These are phyloP conservation scores for Calonectria pteridis DNA, from an alignment of 2,329 filamentous ascomycete genomes.

Conservation along the genomic window DNA sequence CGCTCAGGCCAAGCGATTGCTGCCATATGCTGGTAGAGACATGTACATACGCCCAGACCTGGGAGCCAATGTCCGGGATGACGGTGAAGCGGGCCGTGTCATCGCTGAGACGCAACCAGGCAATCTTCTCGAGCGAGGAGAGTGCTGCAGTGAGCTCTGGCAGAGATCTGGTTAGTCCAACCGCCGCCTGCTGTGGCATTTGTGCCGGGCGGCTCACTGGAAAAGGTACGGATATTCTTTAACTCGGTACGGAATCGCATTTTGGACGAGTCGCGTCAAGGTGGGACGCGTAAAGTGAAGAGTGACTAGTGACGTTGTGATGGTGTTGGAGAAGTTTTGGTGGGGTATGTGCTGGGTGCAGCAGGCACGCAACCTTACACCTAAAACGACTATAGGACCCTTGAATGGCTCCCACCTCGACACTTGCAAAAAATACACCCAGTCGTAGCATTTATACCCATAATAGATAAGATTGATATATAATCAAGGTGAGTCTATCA, in stretches of 20 bases:
- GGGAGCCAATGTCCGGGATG: conserved; percentile 92
- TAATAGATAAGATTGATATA: neutral
- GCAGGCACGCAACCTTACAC: neutral
- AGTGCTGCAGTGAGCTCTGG: conserved; percentile 75
- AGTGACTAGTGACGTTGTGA: neutral
- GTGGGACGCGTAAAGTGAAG: conserved; percentile 14
- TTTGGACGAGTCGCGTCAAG: conserved; percentile 40
- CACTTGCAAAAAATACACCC: neutral
- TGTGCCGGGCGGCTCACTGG: conserved; percentile 59
- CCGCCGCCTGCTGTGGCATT: conserved; percentile 1
- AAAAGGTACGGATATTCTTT: conserved; percentile 75
- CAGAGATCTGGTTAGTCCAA: neutral
- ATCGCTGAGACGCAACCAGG: conserved; percentile 91
- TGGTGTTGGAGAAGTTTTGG: conserved; percentile 13
- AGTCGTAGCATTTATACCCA: neutral
- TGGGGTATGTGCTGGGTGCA: neutral
- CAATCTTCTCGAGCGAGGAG: conserved; percentile 81
- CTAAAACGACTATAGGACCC: neutral
- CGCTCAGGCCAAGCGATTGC: neutral
- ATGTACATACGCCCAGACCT: conserved; percentile 87
- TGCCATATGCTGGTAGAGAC: neutral
- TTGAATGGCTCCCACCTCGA: neutral
- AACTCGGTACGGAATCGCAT: conserved; percentile 78
- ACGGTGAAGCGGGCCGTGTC: conserved; percentile 93
- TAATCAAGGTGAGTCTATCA: neutral